A percentile compares a stretch with the other conserved stretches of the same genome.
These are phyloP conservation scores for Conidiobolus incongruus DNA, from an alignment of 371 early-diverging fungal genomes.

Conservation along the genomic window DNA sequence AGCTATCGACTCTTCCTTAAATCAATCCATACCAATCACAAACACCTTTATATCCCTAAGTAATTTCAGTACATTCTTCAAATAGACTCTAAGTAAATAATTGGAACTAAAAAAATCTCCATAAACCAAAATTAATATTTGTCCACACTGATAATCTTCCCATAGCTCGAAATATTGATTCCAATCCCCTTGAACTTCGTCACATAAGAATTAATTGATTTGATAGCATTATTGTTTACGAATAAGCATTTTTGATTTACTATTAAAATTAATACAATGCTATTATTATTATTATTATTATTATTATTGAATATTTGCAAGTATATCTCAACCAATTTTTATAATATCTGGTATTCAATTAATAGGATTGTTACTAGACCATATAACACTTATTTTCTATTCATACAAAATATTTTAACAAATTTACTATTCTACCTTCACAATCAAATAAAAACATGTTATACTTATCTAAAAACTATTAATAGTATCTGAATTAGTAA, in stretches of 20 bases:
- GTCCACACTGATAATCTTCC: too few species aligned
- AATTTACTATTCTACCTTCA: too few species aligned
- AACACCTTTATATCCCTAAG: slow-evolving; percentile 70
- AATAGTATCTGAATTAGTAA: too few species aligned
- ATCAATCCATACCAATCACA: slow-evolving; percentile 75
- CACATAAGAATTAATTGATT: slow-evolving; percentile 54
- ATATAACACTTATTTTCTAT: slow-evolving; percentile 96
- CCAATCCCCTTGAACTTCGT: slow-evolving; percentile 60
- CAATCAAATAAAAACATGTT: too few species aligned
- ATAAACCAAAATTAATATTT: slow-evolving; percentile 12
- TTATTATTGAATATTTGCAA: slow-evolving; percentile 5
- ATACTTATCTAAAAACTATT: too few species aligned
- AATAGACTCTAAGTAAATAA: slow-evolving; percentile 80
- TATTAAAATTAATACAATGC: not conserved
- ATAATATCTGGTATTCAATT: slow-evolving; percentile 45
- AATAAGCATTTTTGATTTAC: slow-evolving; percentile 59
- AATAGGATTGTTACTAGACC: slow-evolving; percentile 54
- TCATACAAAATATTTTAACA: too few species aligned
- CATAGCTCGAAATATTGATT: slow-evolving; percentile 39
- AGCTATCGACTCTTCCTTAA: slow-evolving; percentile 56
- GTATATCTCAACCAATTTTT: slow-evolving; percentile 8
- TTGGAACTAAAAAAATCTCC: slow-evolving; percentile 88
- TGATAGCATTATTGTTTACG: slow-evolving; percentile 91
- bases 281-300: too few species aligned
- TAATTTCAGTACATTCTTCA: slow-evolving; percentile 53